These are phyloP conservation scores for Calocybe indica DNA, from an alignment of 768 basidiomycete genomes.

Conservation along the genomic window DNA sequence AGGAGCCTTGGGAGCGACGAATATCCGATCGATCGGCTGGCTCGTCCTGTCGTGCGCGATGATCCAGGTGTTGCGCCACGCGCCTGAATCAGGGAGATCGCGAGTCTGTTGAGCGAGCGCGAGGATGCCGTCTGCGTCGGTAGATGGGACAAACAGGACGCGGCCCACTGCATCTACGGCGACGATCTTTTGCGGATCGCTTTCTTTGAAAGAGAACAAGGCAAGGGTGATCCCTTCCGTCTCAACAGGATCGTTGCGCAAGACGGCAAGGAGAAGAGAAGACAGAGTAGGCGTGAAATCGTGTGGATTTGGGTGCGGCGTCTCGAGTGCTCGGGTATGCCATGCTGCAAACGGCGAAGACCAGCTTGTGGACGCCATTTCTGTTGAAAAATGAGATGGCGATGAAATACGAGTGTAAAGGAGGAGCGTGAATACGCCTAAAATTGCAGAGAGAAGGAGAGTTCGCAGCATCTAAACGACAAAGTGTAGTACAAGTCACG, in stretches of 20 bases:
- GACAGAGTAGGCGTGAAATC: slow-evolving; percentile 20
- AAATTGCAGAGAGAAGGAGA: slow-evolving; percentile 2
- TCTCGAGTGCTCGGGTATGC: slow-evolving; percentile 19
- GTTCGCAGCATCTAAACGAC: slow-evolving; percentile 3
- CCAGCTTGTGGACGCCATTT: slow-evolving; percentile 8
- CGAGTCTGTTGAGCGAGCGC: slow-evolving; percentile 14
- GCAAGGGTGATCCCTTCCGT: slow-evolving; percentile 30
- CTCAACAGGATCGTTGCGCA: slow-evolving; percentile 27
- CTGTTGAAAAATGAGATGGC: background rate
- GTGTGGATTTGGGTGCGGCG: slow-evolving; percentile 16
- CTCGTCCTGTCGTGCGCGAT: slow-evolving; percentile 22
- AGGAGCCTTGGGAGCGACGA: slow-evolving; percentile 12
- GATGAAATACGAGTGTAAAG: background rate
- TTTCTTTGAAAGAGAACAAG: slow-evolving; percentile 16
- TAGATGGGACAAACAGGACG: slow-evolving; percentile 16
- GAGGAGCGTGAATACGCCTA: slow-evolving; percentile 5
- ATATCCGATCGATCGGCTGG: slow-evolving; percentile 28
- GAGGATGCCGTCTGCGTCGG: slow-evolving; percentile 21
- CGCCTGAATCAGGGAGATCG: slow-evolving; percentile 18
- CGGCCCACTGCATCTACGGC: slow-evolving; percentile 27
- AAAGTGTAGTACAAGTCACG: no score
- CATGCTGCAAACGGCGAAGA: slow-evolving; percentile 20
- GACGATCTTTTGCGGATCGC: slow-evolving; percentile 10
- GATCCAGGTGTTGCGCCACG: slow-evolving; percentile 29
- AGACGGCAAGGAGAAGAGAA: slow-evolving; percentile 21